Conservation (phyloP, 1,139 yeast genomes). For the Pichia norvegensis region DNA sequence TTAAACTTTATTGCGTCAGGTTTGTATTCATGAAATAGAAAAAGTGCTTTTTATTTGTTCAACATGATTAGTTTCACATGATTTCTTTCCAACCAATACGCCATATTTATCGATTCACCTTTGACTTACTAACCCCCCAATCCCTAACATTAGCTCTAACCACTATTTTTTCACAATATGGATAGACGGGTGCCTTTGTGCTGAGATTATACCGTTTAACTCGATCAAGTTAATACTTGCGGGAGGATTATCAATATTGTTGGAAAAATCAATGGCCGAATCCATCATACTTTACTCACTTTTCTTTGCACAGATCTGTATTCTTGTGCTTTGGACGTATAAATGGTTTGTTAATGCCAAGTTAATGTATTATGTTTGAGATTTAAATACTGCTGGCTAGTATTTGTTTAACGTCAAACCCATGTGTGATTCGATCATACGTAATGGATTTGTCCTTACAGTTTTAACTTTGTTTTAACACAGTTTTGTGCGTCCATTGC, state of each 20-base stretch:
- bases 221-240: constrained; percentile 85
- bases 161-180: constrained; percentile 22
- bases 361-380: too few species aligned
- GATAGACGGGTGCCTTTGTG: constrained; percentile 47
- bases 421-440: too few species aligned
- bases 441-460: too few species aligned
- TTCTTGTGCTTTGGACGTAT: too few species aligned
- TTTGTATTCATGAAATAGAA: constrained; percentile 35
- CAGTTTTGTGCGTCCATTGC: not conserved
- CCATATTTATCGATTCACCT: not conserved
- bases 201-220: constrained; percentile 79
- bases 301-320: not conserved
- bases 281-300: constrained; percentile 2
- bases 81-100: not conserved
- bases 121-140: not conserved
- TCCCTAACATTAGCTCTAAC: not conserved
- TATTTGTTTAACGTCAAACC: too few species aligned
- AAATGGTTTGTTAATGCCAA: not conserved
- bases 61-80: constrained; percentile 1
- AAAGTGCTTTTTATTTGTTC: not conserved
- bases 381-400: too few species aligned
- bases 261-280: constrained; percentile 17
- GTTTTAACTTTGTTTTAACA: not conserved
- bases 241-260: constrained; percentile 56
- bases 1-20: constrained; percentile 85